Conservation (phyloP, 2,329 filamentous ascomycete genomes). For the Fusarium sp. region DNA sequence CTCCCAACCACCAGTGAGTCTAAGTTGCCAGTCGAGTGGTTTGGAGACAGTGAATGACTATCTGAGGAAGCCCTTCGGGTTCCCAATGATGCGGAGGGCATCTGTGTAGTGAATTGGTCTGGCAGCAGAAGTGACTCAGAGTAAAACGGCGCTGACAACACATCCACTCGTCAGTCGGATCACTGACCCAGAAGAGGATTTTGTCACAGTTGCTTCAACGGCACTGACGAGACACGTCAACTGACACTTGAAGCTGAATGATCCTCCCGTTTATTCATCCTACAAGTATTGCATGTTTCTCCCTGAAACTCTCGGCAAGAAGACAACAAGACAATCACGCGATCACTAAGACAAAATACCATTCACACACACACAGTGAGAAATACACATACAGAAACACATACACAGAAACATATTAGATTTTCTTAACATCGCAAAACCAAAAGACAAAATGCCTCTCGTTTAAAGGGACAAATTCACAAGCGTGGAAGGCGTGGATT, state of each 20-base stretch:
- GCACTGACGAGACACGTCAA: no score
- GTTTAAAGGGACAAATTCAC: background rate
- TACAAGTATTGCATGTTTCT: background rate
- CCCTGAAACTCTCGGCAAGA: background rate
- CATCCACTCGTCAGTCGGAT: background rate
- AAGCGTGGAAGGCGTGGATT: background rate
- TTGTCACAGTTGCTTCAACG: background rate
- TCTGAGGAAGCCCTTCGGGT: fast-evolving
- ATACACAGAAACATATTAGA: background rate
- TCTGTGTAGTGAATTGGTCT: background rate
- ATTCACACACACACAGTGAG: background rate
- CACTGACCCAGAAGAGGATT: background rate
- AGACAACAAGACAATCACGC: background rate
- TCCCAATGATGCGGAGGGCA: background rate
- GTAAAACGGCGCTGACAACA: no score
- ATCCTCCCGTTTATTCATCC: fast-evolving
- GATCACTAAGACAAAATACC: fast-evolving
- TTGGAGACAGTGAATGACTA: background rate
- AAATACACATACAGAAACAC: no score
- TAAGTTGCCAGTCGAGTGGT: background rate
- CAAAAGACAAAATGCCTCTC: background rate
- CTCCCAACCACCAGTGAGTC: background rate
- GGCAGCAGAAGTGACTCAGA: background rate
- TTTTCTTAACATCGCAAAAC: no score
- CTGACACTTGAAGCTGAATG: background rate